A percentile compares a stretch with the other conserved stretches of the same genome.
These are phyloP conservation scores for Pseudopyricularia cyperi DNA, from an alignment of 2,329 filamentous ascomycete species.

Conservation along the genomic window DNA sequence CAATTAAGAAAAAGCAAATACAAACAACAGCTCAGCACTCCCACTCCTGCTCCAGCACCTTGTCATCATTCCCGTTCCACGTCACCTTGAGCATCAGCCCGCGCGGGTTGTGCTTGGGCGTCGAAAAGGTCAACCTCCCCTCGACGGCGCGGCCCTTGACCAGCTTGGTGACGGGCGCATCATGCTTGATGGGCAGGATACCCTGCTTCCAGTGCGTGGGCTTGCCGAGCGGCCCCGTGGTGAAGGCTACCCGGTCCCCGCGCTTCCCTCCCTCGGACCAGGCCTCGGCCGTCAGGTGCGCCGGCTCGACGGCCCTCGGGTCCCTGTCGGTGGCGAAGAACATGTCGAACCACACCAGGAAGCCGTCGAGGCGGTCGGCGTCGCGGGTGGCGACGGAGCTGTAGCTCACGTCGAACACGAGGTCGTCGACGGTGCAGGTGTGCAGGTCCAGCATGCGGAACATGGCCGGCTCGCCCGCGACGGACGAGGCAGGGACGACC, in stretches of 20 bases:
- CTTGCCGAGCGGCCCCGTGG: constrained; percentile 64
- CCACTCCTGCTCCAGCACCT: constrained; percentile 34
- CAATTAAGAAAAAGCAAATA: no score
- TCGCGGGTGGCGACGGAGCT: constrained; percentile 45
- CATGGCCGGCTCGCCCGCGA: constrained; percentile 47
- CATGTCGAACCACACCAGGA: constrained; percentile 86
- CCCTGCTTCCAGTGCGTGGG: constrained; percentile 89
- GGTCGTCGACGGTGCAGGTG: constrained; percentile 54
- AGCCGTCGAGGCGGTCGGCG: constrained; percentile 66
- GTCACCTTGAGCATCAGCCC: constrained; percentile 50
- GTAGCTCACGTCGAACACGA: constrained; percentile 64
- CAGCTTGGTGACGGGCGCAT: constrained; percentile 29
- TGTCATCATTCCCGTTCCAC: constrained; percentile 37
- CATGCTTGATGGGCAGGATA: constrained; percentile 55
- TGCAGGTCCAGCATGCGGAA: constrained; percentile 72
- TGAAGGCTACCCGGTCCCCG: constrained; percentile 64
- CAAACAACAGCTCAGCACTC: constrained; percentile 4
- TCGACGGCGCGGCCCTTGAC: constrained; percentile 44
- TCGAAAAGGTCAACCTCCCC: constrained; percentile 59
- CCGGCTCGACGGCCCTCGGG: constrained; percentile 32
- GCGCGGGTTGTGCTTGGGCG: constrained; percentile 56
- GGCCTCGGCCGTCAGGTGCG: constrained; percentile 42
- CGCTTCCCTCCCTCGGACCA: constrained; percentile 40
- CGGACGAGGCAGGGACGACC: constrained; percentile 46
- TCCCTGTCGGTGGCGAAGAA: constrained; percentile 60